Percentiles rank a stretch among this genome's conserved stretches.
Evolutionary conservation across 148 eudicot genomes (phyloP).

Genomic region (Amaranthus hypochondriacus): DNA sequence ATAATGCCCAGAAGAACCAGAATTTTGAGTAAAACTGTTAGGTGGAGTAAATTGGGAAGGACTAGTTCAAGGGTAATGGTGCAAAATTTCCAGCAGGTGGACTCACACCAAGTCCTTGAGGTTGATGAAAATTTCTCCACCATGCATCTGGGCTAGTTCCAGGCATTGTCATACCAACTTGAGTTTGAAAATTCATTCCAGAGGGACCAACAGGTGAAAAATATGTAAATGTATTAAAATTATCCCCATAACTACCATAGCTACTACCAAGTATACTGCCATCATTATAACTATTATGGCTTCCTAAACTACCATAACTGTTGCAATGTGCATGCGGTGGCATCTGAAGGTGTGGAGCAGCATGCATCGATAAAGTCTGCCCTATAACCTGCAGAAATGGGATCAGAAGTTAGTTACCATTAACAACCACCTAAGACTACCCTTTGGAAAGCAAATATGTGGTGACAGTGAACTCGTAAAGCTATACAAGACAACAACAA

Average conservation of each 20-base stretch:
- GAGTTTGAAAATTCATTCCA: constrained; percentile 58
- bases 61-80: constrained; percentile 87
- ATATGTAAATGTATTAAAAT: constrained; percentile 54
- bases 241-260: constrained; percentile 91
- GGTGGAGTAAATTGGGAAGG: constrained; percentile 99
- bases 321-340: constrained; percentile 61
- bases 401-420: neutral
- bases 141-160: constrained; percentile 88
- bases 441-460: neutral
- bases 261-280: constrained; percentile 74
- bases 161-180: constrained; percentile 55
- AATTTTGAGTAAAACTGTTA: constrained; percentile 42
- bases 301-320: constrained; percentile 95
- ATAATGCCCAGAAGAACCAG: constrained; percentile 83
- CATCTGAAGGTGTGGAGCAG: constrained; percentile 62
- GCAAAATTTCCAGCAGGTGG: constrained; percentile 73
- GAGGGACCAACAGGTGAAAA: constrained; percentile 88
- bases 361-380: constrained; percentile 41
- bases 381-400: constrained; percentile 56
- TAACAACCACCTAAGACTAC: neutral
- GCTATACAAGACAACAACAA: neutral
- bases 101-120: constrained; percentile 78
- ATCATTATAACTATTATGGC: constrained; percentile 91
- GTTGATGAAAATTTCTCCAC: constrained; percentile 48
- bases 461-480: neutral